A percentile compares a stretch with the other conserved stretches of the same genome.
These are phyloP conservation scores for Poa annua DNA, from an alignment of 176 grass and related monocot genomes.

Conservation along the genomic window DNA sequence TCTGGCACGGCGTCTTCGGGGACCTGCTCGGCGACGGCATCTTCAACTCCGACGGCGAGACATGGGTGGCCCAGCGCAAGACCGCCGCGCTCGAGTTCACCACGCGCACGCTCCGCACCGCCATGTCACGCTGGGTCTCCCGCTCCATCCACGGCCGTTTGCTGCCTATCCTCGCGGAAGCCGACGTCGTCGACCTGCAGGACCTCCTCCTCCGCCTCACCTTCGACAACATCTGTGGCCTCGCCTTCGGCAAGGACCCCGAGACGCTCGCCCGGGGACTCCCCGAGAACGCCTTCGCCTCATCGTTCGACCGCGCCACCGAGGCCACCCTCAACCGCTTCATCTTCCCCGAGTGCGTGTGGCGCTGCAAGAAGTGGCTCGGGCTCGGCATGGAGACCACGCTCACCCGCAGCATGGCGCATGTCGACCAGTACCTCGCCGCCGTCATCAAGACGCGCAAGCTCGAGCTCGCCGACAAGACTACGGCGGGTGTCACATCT, in stretches of 20 bases:
- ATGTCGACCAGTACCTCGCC: slow-evolving; percentile 87
- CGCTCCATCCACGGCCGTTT: slow-evolving; percentile 79
- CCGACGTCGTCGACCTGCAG: slow-evolving; percentile 77
- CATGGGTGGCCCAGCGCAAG: slow-evolving; percentile 90
- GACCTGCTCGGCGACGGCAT: slow-evolving; percentile 93
- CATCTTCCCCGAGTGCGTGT: slow-evolving; percentile 88
- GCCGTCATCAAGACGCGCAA: slow-evolving; percentile 82
- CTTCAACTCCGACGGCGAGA: slow-evolving; percentile 97
- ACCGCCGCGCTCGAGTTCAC: slow-evolving; percentile 97
- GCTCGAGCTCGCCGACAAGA: slow-evolving; percentile 61
- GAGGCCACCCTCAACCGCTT: slow-evolving; percentile 90
- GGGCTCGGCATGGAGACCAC: slow-evolving; percentile 84
- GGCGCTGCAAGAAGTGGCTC: slow-evolving; percentile 88
- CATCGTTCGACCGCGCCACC: slow-evolving; percentile 87
- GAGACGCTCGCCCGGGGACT: slow-evolving; percentile 79
- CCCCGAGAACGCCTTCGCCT: slow-evolving; percentile 84
- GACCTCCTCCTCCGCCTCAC: slow-evolving; percentile 93
- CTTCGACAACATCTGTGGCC: slow-evolving; percentile 97
- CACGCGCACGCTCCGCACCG: slow-evolving; percentile 78
- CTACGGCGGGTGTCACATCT: neutral
- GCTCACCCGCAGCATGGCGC: slow-evolving; percentile 67
- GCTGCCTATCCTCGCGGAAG: slow-evolving; percentile 71
- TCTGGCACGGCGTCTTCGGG: slow-evolving; percentile 85
- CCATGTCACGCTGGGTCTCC: slow-evolving; percentile 91
- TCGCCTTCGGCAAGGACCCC: slow-evolving; percentile 91